These are phyloP conservation scores for Saccharomycopsis sp. DNA, from an alignment of 805 yeast species.

Conservation along the genomic window DNA sequence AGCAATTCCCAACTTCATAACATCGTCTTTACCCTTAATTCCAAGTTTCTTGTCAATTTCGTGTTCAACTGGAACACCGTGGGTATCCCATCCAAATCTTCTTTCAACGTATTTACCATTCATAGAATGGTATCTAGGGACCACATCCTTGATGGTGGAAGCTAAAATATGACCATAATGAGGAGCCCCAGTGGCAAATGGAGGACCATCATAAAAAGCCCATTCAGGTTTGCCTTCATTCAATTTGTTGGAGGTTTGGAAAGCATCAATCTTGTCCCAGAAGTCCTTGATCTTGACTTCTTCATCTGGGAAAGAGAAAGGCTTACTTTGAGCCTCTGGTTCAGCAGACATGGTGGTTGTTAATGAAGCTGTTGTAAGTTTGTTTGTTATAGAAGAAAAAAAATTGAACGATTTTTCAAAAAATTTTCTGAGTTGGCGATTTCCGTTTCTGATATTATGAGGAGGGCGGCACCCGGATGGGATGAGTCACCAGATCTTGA, in stretches of 20 bases:
- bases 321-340: slow-evolving; percentile 8
- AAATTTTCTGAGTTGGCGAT: too few relatives aligned
- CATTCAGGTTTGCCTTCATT: slow-evolving; percentile 81
- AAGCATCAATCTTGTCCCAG: slow-evolving; percentile 94
- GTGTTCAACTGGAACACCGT: slow-evolving; percentile 97
- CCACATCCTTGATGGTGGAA: slow-evolving; percentile 93
- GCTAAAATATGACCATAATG: slow-evolving; percentile 97
- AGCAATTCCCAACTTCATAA: slow-evolving; percentile 85
- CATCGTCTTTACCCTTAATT: slow-evolving; percentile 89
- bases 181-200: slow-evolving; percentile 99
- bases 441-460: slow-evolving; percentile 28
- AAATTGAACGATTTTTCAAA: too few relatives aligned
- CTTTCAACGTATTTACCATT: slow-evolving; percentile 94
- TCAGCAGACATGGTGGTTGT: too few relatives aligned
- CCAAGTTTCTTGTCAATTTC: slow-evolving; percentile 97
- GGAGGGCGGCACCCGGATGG: too few relatives aligned
- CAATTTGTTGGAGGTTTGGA: slow-evolving; percentile 72
- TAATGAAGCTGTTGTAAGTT: too few relatives aligned
- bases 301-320: slow-evolving; percentile 74
- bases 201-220: slow-evolving; percentile 97
- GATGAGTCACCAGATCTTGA: too few relatives aligned
- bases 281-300: slow-evolving; percentile 71
- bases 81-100: slow-evolving; percentile 99
- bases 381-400: too few relatives aligned
- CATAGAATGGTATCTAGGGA: slow-evolving; percentile 97